Evolutionary conservation across 371 early-diverging fungal genomes (phyloP), one percentile per base, ranked within the genome.

Genomic region (Mucor indicus): DNA sequence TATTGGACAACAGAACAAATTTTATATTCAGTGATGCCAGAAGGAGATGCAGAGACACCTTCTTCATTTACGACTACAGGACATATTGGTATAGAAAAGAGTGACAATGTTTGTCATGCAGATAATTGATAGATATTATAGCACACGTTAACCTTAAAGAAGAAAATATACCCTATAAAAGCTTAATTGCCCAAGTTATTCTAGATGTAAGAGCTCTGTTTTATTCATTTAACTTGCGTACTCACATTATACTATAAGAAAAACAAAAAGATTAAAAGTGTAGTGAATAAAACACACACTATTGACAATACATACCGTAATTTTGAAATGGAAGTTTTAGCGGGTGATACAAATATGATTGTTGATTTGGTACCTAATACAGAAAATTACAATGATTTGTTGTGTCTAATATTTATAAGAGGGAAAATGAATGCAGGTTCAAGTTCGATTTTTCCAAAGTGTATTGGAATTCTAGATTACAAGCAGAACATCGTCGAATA

Each of bases 381-480:
- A 11, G 30, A 27, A 24, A 27, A 16, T 15, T 2, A 21, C 21
- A 21, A 3, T 16, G 35, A 25, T 4, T 9, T 6, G 22, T 8
- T 7, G 16, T 25, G 27, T 16, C 4, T 27, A n/a, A 8, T 20
- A 25, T 40, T 13, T 12, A 38, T 38, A 70, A 92, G 91, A 81
- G 83, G 60, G 99, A 98, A 62, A 89, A 90, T 60, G 87, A 84
- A 11, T 96, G 97, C 64, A 69, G 65, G 35, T 98, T 98, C 71
- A 72, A 79, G 46, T 93, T 99, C 53, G 98, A 98, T 58, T 98
- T 95, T 53, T 91, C 96, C 13, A 86, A 91, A 53, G 99, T 99
- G 3, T 99, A 99, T 69, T 99, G 99, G 99, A 99, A 99, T 76
- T 97, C 98, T 7, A 85, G 99, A 20, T 84, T 99, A 27, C 96